Evolutionary conservation across 2,329 filamentous ascomycete species (phyloP).

Genomic region (Penicillium brasilianum): DNA sequence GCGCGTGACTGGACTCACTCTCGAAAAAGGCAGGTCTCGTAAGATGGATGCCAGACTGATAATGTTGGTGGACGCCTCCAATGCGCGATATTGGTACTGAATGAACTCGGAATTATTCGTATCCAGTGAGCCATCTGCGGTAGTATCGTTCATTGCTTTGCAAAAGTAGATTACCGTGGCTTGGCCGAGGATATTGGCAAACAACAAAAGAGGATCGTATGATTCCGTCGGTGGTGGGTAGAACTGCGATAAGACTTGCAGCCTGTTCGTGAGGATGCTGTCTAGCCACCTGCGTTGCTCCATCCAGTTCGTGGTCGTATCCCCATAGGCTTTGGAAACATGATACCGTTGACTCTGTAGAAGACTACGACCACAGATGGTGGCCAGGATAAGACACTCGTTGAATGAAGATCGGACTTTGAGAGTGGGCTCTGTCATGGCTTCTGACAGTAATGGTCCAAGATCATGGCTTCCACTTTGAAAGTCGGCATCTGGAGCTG

Average conservation of each 20-base stretch:
- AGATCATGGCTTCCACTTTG: conserved; percentile 31
- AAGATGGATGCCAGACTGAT: conserved; percentile 15
- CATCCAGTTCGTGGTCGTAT: conserved; percentile 18
- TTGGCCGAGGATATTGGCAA: conserved; percentile 27
- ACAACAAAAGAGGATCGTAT: conserved; percentile 24
- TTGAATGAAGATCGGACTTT: conserved; percentile 32
- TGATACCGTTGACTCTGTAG: conserved; percentile 22
- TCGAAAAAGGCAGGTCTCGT: conserved; percentile 19
- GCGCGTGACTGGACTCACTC: conserved; percentile 5
- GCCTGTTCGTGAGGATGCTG: conserved; percentile 19
- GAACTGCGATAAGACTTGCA: conserved; percentile 21
- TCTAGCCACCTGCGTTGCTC: conserved; percentile 27
- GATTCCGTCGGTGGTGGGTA: conserved; percentile 22
- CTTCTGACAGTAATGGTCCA: conserved; percentile 39
- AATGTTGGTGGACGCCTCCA: conserved; percentile 20
- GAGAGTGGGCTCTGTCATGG: conserved; percentile 26
- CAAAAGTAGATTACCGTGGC: conserved; percentile 26
- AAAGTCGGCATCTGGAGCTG: conserved; percentile 39
- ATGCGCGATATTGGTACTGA: conserved; percentile 17
- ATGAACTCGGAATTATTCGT: background rate
- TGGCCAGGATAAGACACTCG: conserved; percentile 40
- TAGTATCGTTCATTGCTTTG: conserved; percentile 15
- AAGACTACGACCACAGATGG: conserved; percentile 31
- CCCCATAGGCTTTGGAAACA: conserved; percentile 24
- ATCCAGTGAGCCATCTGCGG: background rate